phyloP scores from a whole-genome alignment of 257 asterid species.

The Solanum neorickii region DNA sequence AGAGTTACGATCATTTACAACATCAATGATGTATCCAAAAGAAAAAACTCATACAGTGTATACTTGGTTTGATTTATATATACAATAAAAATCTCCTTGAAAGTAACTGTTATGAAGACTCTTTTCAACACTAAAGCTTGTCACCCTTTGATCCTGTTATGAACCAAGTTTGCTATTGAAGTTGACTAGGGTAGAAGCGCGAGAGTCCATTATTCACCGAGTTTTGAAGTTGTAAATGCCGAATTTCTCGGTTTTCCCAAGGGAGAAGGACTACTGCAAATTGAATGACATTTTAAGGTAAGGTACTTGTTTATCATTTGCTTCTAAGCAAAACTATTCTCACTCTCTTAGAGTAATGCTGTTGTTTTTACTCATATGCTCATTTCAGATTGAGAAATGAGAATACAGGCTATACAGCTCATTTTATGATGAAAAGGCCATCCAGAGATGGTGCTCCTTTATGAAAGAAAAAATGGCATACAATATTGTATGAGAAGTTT shows the following conservation, averaged over 20 bases:
- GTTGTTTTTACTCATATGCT: background rate
- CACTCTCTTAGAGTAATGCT: background rate
- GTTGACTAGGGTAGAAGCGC: background rate
- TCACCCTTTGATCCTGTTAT: background rate
- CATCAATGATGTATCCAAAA: background rate
- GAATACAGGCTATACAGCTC: background rate
- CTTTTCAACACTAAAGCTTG: background rate
- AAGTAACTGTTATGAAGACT: background rate
- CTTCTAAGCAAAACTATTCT: background rate
- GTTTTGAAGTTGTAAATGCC: background rate
- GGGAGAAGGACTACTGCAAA: background rate
- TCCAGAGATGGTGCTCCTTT: background rate
- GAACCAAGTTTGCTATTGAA: background rate
- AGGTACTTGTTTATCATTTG: background rate
- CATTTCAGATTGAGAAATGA: background rate
- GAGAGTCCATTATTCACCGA: background rate
- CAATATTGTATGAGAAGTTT: background rate
- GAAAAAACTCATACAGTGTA: background rate
- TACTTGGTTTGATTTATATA: background rate
- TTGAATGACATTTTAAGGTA: background rate
- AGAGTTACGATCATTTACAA: background rate
- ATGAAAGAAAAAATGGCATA: background rate
- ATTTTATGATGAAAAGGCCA: background rate
- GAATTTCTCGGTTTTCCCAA: background rate
- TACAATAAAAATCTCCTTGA: background rate